Conservation (phyloP, 371 early-diverging fungal species). For the Lichtheimia ornata region DNA sequence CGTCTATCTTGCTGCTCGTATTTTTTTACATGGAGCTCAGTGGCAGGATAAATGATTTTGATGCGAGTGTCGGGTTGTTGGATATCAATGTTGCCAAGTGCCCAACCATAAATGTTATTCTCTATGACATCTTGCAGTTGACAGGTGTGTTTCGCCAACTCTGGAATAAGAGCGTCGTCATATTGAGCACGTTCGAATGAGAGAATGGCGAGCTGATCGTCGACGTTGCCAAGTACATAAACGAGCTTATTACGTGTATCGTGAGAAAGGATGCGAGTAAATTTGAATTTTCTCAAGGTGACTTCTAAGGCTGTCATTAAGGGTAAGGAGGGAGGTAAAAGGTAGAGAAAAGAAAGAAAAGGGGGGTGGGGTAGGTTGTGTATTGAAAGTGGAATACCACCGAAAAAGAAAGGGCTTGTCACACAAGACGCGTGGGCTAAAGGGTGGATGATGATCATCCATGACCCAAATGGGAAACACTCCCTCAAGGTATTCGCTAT, state of each 20-base stretch:
- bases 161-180: conserved; percentile 29
- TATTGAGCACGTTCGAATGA: conserved; percentile 60
- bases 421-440: not conserved
- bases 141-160: conserved; percentile 29
- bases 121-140: conserved; percentile 34
- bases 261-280: conserved; percentile 36
- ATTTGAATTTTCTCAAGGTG: conserved; percentile 25
- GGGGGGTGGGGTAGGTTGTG: too few species aligned
- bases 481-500: not conserved
- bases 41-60: conserved; percentile 65
- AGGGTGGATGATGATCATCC: too few species aligned
- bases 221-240: conserved; percentile 32
- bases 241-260: conserved; percentile 42
- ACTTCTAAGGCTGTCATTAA: conserved; percentile 6
- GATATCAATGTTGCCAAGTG: conserved; percentile 32
- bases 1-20: conserved; percentile 65
- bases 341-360: conserved; percentile 1
- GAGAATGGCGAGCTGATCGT: conserved; percentile 32
- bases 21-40: conserved; percentile 72
- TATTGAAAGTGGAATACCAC: too few species aligned
- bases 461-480: conserved; percentile 1
- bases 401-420: not conserved
- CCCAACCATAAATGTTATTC: conserved; percentile 71
- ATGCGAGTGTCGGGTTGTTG: conserved; percentile 53
- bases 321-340: not conserved